phyloP scores from a whole-genome alignment of 192 early-diverging fungal species.

The Coemansia sp. region DNA sequence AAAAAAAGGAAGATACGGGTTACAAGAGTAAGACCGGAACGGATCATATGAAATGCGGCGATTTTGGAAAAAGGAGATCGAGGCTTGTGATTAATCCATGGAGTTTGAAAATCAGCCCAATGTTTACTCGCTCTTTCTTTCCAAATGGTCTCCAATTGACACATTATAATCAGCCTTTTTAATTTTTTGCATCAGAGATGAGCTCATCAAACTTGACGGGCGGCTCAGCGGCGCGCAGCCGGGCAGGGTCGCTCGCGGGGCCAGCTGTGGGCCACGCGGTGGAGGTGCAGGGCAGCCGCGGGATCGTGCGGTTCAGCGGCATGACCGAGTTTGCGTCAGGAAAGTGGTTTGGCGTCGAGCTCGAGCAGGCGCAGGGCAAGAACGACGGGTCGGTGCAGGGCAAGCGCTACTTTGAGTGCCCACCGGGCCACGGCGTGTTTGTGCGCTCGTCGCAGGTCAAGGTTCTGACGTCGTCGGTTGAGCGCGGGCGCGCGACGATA shows the following conservation, averaged over 20 bases:
- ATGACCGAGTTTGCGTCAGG: slow-evolving; percentile 80
- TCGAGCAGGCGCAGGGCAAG: slow-evolving; percentile 71
- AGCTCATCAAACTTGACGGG: slow-evolving; percentile 24
- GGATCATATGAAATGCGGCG: neutral
- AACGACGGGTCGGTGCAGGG: slow-evolving; percentile 78
- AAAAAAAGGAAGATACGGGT: too few species aligned
- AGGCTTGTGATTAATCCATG: neutral
- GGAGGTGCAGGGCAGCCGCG: slow-evolving; percentile 56
- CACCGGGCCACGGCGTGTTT: slow-evolving; percentile 72
- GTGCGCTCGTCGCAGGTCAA: slow-evolving; percentile 65
- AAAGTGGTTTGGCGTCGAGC: slow-evolving; percentile 88
- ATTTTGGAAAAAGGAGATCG: too few species aligned
- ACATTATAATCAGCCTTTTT: too few species aligned
- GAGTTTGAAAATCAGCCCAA: neutral
- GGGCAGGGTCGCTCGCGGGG: slow-evolving; percentile 16
- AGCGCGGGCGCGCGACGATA: slow-evolving; percentile 12
- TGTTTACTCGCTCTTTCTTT: too few species aligned
- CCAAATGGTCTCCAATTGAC: too few species aligned
- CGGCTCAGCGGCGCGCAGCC: slow-evolving; percentile 2
- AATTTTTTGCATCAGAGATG: slow-evolving; percentile 7
- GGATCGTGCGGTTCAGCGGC: slow-evolving; percentile 80
- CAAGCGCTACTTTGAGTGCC: slow-evolving; percentile 77
- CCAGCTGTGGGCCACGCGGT: slow-evolving; percentile 52
- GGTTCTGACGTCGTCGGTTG: slow-evolving; percentile 7
- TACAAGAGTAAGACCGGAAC: too few species aligned